Base-by-base conservation (phyloP, 169 alveolate genomes). In the Babesia ovis region DNA sequence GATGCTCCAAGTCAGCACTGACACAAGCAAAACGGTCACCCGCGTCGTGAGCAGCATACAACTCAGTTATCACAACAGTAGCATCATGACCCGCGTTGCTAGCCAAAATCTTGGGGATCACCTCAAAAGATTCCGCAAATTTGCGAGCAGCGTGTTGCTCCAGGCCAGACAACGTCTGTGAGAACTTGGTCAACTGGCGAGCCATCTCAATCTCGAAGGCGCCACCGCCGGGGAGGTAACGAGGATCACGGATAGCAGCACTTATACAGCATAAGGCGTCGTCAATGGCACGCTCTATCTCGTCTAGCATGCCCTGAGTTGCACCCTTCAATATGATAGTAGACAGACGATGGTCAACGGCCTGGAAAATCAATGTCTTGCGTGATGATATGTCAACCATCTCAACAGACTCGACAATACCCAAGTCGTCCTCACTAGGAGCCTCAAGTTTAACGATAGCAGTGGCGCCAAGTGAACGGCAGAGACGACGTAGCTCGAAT, bases 241-340 rank as follows among this genome's bases (percentile, higher is more conserved):
- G 81, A 23, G 90, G 85, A 68, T 93, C 95, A 76, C 92, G 92
- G 14, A 94, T 93, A 4, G 94, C 89, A 55, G 93, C 89, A 76
- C 92, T 92, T 34, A 90, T 53, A 3, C 90, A 34, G 64, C 91
- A 83, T 18, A 86, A 60, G 20, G 89, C 94, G 64, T 90, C 94
- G 88, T 96, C 99, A 37, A 98, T 93, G 22, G 99, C 99, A 82
- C 99, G 91, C 87, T 97, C 99, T 72, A 97, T 94, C 91, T 98
- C 99, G 73, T 98, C 99, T 58, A 98, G 84, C 54, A 95, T 84
- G 84, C 96, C 94, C 77, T 93, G 92, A 3, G 99, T 97, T 29
- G 99, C 95, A 11, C 99, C 99, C 90, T 99, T 94, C 29, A 98
- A 91, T 39, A 98, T 95, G 29, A 98, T 94, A 1, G 99, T 96